phyloP scores from a whole-genome alignment of 1,284 basidiomycete species.

The Leucoagaricus sp. region DNA sequence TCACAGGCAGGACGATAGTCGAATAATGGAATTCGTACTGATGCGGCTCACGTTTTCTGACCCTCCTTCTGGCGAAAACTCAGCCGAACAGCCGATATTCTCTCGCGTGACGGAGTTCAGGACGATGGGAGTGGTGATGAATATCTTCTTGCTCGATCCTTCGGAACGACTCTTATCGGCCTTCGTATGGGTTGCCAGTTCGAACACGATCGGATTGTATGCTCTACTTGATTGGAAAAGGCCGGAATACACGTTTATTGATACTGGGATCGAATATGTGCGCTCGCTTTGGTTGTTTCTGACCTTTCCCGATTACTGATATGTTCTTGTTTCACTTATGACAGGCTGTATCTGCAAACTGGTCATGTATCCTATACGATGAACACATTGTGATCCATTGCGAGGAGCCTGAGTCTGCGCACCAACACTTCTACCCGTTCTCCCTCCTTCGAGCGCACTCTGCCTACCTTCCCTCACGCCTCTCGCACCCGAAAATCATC shows the following conservation, averaged over 20 bases:
- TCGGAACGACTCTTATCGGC: slow-evolving; percentile 59
- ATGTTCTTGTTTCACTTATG: neutral
- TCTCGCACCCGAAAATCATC: slow-evolving; percentile 5
- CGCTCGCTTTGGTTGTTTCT: slow-evolving; percentile 32
- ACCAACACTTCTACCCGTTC: slow-evolving; percentile 60
- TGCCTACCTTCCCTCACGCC: slow-evolving; percentile 26
- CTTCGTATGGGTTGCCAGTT: slow-evolving; percentile 60
- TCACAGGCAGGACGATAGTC: slow-evolving; percentile 44
- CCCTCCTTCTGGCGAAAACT: slow-evolving; percentile 34
- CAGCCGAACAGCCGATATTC: slow-evolving; percentile 44
- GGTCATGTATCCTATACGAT: slow-evolving; percentile 68
- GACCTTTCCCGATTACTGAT: slow-evolving; percentile 5
- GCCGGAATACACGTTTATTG: slow-evolving; percentile 65
- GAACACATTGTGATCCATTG: slow-evolving; percentile 70
- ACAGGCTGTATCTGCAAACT: slow-evolving; percentile 63
- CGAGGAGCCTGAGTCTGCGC: slow-evolving; percentile 57
- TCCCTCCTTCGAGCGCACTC: slow-evolving; percentile 43
- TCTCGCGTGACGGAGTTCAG: slow-evolving; percentile 58
- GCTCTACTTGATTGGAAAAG: slow-evolving; percentile 67
- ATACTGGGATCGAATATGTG: slow-evolving; percentile 72
- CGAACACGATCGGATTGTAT: slow-evolving; percentile 59
- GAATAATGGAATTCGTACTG: slow-evolving; percentile 58
- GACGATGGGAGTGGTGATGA: slow-evolving; percentile 71
- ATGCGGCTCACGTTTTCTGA: slow-evolving; percentile 56
- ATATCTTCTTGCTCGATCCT: slow-evolving; percentile 74